Evolutionary conservation across 176 grass and related monocot species (phyloP), one percentile per base, ranked within the genome.

Genomic region (Carex parvula): DNA sequence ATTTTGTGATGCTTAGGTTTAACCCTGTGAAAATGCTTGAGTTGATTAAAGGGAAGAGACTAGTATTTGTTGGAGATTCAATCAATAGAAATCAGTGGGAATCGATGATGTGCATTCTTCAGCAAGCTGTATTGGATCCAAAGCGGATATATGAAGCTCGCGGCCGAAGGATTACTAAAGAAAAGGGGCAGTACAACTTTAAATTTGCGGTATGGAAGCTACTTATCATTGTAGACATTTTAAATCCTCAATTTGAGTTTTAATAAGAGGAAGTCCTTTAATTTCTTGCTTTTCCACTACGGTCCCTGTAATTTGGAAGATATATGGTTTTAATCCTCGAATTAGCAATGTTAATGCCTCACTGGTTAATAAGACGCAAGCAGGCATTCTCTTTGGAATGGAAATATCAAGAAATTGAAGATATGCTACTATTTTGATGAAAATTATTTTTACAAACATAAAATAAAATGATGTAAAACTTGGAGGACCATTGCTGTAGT

Each of bases 1-100:
- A 64, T 4, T 79, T 17, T 21, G 35, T 76, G 68, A 54, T 86
- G 22, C 62, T 61, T 85, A 98, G 95, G 77, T 91, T 98, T 71
- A 80, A 92, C 83, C 82, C 95, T 67, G 82, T 65, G 70, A 91
- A 86, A 88, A 86, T 98, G 88, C 89, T 98, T 17, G 88, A 93
- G 80, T 84, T 80, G 85, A 89, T 98, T 72, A 92, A 54, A 59
- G 92, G 92, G 75, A 95, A 98, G 71, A 89, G 89, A 37, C 79
- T 98, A 44, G 92, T 92, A 64, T 98, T 98, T 53, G 78, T 88
- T 0, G 95, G 95, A 37, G 95, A 98, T 83, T 98, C 95, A 48
- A 90, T 98, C 72, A 98, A 98, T 69, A 89, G 92, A 74, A 98
- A 98, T 42, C 92, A 98, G 81, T 98, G 92, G 92, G 95, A 98